These are phyloP conservation scores for Solanum okadae DNA, from an alignment of 257 asterid species.

Conservation along the genomic window DNA sequence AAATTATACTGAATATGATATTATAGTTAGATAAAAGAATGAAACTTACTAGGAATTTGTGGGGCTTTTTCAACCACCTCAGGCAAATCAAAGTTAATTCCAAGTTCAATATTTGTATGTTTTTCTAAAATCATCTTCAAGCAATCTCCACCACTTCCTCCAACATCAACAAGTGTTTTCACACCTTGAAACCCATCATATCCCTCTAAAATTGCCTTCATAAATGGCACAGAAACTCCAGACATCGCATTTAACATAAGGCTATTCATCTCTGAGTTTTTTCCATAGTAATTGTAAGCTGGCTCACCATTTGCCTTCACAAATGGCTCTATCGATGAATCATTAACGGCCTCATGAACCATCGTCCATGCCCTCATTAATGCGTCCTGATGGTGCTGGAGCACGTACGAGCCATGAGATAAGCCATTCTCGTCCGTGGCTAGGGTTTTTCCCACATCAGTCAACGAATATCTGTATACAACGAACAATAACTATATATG, in stretches of 20 bases:
- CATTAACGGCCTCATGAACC: constrained; percentile 18
- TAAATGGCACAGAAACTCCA: constrained; percentile 22
- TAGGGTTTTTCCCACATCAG: constrained; percentile 17
- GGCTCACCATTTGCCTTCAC: constrained; percentile 13
- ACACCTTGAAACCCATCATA: constrained; percentile 19
- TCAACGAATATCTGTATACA: constrained; percentile 11
- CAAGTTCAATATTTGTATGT: constrained; percentile 4
- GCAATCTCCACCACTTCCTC: constrained; percentile 23
- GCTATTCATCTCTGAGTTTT: constrained; percentile 11
- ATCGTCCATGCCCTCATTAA: constrained; percentile 19
- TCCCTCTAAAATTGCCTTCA: constrained; percentile 11
- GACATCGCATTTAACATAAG: constrained; percentile 25
- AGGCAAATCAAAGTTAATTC: constrained; percentile 23
- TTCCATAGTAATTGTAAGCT: constrained; percentile 12
- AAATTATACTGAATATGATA: no score
- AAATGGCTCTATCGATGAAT: constrained; percentile 15
- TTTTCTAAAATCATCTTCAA: constrained; percentile 16
- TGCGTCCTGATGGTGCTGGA: constrained; percentile 21
- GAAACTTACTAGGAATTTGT: constrained; percentile 5
- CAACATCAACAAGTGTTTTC: constrained; percentile 16
- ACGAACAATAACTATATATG: background rate
- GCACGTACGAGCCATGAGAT: constrained; percentile 16
- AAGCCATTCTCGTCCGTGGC: constrained; percentile 4
- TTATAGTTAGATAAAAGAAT: no score
- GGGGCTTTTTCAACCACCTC: constrained; percentile 21